These are phyloP conservation scores for Stipa capillata DNA, from an alignment of 176 grass and related monocot species.

Conservation along the genomic window DNA sequence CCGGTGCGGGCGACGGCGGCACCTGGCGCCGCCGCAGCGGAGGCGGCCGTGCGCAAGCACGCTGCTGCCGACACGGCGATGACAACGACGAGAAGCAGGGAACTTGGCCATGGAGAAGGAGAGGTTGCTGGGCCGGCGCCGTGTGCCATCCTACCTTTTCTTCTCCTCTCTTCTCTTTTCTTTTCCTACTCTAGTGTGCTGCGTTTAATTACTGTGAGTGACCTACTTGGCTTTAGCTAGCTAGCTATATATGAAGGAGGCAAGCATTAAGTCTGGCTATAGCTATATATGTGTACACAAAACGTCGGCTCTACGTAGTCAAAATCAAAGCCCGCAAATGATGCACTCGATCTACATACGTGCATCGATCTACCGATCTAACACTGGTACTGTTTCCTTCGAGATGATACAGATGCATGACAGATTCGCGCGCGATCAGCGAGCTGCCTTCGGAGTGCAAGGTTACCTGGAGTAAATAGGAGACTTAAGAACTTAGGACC, in stretches of 20 bases:
- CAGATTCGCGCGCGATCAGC: not conserved
- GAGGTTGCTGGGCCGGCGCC: not conserved
- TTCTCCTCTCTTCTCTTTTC: not conserved
- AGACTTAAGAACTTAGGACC: too few relatives aligned
- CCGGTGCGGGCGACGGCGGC: not conserved
- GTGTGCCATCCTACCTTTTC: not conserved
- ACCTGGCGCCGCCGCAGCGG: too few relatives aligned
- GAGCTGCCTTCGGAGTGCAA: not conserved
- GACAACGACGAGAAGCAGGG: not conserved
- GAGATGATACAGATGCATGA: not conserved
- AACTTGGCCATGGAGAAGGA: not conserved
- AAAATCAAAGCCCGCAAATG: not conserved
- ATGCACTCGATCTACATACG: too few relatives aligned
- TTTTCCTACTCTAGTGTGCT: too few relatives aligned
- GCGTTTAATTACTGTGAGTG: not conserved
- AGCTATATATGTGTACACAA: too few relatives aligned
- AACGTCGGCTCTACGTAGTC: not conserved
- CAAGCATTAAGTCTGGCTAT: too few relatives aligned
- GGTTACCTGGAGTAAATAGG: not conserved
- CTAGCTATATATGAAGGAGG: not conserved
- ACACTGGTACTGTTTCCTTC: not conserved
- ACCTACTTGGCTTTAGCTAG: not conserved
- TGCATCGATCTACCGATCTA: too few relatives aligned
- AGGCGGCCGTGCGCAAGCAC: not conserved
- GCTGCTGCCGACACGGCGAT: not conserved